Conservation (phyloP, 345 rosid genomes). For the Cardamine resedifolia region DNA sequence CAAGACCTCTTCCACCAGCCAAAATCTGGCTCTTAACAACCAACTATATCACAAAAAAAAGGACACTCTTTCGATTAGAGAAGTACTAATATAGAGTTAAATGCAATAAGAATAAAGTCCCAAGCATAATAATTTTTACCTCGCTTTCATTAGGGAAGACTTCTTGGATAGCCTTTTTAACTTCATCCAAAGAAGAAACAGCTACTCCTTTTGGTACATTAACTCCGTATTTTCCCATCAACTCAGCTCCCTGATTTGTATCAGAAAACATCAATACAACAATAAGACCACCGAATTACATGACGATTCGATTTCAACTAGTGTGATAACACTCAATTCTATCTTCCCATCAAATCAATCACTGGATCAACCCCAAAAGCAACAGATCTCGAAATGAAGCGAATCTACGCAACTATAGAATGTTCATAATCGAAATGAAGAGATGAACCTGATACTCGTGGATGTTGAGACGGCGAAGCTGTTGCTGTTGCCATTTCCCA, state of each 20-base stretch:
- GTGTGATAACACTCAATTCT: not conserved
- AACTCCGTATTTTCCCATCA: slow-evolving; percentile 89
- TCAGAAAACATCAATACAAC: not conserved
- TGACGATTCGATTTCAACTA: not conserved
- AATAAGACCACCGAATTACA: not conserved
- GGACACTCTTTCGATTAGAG: not conserved
- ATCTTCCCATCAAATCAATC: slow-evolving; percentile 12
- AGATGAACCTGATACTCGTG: slow-evolving; percentile 86
- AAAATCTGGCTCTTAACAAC: slow-evolving; percentile 97
- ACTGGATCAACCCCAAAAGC: slow-evolving; percentile 9
- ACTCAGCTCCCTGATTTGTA: slow-evolving; percentile 73
- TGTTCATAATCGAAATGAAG: not conserved
- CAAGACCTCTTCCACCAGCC: slow-evolving; percentile 99
- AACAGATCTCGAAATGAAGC: not conserved
- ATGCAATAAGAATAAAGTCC: not conserved
- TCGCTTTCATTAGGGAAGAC: slow-evolving; percentile 71
- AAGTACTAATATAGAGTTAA: not conserved
- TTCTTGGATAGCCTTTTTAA: slow-evolving; percentile 55
- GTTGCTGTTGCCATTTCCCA: slow-evolving; percentile 89
- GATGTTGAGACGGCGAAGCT: slow-evolving; percentile 96
- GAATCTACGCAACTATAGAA: not conserved
- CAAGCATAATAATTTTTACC: slow-evolving; percentile 39
- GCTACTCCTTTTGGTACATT: slow-evolving; percentile 94
- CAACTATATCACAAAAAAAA: slow-evolving; percentile 48
- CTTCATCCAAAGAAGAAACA: slow-evolving; percentile 63